These are phyloP conservation scores for Pythium rhizo-oryzae DNA, from an alignment of 352 stramenopile species.

Conservation along the genomic window DNA sequence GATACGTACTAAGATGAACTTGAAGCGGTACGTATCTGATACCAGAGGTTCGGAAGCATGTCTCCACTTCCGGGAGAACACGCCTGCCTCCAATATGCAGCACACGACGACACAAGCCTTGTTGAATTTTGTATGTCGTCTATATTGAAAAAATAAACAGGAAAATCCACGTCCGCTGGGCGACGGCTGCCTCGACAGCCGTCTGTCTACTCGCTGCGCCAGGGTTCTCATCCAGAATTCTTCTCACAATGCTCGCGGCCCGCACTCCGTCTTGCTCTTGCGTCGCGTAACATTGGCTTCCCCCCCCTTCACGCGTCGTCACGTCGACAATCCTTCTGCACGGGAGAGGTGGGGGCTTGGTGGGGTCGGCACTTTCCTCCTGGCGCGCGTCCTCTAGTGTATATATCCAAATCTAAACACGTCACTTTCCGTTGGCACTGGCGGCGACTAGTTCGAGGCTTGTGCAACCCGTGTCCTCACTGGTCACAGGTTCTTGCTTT, in stretches of 20 bases:
- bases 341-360: background rate
- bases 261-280: background rate
- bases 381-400: conserved; percentile 21
- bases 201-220: conserved; percentile 11
- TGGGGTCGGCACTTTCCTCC: background rate
- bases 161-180: conserved; percentile 16
- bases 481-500: background rate
- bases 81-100: too few species aligned
- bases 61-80: too few species aligned
- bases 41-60: background rate
- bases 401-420: conserved; percentile 33
- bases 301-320: background rate
- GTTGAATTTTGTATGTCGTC: conserved; percentile 23
- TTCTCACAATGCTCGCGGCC: background rate
- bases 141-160: conserved; percentile 22
- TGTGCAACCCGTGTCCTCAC: background rate
- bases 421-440: conserved; percentile 8
- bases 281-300: background rate
- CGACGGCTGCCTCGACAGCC: background rate
- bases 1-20: background rate
- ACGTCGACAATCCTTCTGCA: too few species aligned
- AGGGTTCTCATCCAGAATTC: background rate
- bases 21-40: background rate
- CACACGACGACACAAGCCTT: too few species aligned
- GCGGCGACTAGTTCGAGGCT: background rate